Evolutionary conservation across 2,329 filamentous ascomycete genomes (phyloP).

Genomic region (Cladobotryum mycophilum): DNA sequence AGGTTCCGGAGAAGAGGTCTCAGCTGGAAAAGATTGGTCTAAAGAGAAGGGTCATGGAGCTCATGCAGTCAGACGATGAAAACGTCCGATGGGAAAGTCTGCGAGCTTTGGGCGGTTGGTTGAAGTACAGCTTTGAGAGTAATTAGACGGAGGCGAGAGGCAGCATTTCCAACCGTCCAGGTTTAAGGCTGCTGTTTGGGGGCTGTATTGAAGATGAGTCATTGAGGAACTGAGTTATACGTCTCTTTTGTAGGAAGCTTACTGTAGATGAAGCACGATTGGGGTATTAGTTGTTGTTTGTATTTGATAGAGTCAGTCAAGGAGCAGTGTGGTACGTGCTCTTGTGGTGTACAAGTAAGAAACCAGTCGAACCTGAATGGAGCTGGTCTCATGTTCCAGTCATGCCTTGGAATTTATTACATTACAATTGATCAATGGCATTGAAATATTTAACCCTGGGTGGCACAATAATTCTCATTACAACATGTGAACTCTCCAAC

Average conservation of each 20-base stretch:
- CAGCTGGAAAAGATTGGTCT: slow-evolving; percentile 78
- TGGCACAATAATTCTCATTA: no score
- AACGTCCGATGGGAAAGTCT: slow-evolving; percentile 89
- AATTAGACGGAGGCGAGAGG: slow-evolving; percentile 13
- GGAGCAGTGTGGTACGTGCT: not conserved
- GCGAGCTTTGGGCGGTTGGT: slow-evolving; percentile 65
- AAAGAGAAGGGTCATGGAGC: slow-evolving; percentile 83
- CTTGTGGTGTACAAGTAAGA: not conserved
- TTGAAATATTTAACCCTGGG: no score
- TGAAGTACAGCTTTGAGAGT: slow-evolving; percentile 57
- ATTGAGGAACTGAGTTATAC: slow-evolving; percentile 1
- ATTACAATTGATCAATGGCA: no score
- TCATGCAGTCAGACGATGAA: slow-evolving; percentile 87
- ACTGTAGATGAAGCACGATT: slow-evolving; percentile 20
- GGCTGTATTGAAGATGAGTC: not conserved
- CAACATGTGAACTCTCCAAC: no score
- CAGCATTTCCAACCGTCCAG: not conserved
- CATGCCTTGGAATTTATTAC: no score
- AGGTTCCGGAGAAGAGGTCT: slow-evolving; percentile 76
- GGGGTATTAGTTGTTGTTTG: slow-evolving; percentile 23
- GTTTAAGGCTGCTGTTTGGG: not conserved
- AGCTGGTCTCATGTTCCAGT: not conserved
- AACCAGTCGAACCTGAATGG: not conserved
- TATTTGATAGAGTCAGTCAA: slow-evolving; percentile 3
- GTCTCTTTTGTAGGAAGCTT: slow-evolving; percentile 2